These are phyloP conservation scores for Emericellopsis atlantica DNA, from an alignment of 2,329 filamentous ascomycete genomes.

Conservation along the genomic window DNA sequence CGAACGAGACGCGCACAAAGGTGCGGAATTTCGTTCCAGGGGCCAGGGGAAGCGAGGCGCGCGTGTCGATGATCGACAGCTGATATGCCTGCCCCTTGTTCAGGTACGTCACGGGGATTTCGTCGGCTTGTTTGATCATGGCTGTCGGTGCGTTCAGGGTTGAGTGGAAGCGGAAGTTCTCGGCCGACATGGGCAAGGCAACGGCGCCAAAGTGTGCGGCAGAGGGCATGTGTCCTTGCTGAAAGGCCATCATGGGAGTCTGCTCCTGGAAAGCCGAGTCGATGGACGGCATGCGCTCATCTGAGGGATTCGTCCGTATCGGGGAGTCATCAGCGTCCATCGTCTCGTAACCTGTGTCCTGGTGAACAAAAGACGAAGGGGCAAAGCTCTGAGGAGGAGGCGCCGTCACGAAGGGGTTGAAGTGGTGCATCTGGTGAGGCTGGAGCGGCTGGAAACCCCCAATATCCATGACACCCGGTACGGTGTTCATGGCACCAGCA, in stretches of 20 bases:
- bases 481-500: constrained; percentile 51
- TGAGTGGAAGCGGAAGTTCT: constrained; percentile 80
- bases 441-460: constrained; percentile 51
- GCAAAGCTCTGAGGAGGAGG: constrained; percentile 51
- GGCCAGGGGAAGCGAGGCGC: constrained; percentile 42
- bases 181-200: constrained; percentile 38
- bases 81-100: constrained; percentile 97
- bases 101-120: constrained; percentile 94
- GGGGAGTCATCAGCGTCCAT: constrained; percentile 66
- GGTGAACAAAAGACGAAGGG: constrained; percentile 69
- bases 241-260: constrained; percentile 46
- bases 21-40: constrained; percentile 69
- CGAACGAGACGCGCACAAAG: constrained; percentile 89
- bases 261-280: constrained; percentile 50
- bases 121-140: constrained; percentile 81
- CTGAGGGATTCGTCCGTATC: constrained; percentile 41
- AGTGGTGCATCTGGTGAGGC: constrained; percentile 50
- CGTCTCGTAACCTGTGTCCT: constrained; percentile 67
- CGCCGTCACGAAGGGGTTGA: constrained; percentile 53
- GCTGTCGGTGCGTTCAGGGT: constrained; percentile 89
- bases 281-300: constrained; percentile 39
- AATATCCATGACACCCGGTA: constrained; percentile 49
- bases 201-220: constrained; percentile 18
- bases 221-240: constrained; percentile 30
- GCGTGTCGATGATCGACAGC: constrained; percentile 70